These are phyloP conservation scores for Lenzites betulinus DNA, from an alignment of 768 basidiomycete genomes.

Conservation along the genomic window DNA sequence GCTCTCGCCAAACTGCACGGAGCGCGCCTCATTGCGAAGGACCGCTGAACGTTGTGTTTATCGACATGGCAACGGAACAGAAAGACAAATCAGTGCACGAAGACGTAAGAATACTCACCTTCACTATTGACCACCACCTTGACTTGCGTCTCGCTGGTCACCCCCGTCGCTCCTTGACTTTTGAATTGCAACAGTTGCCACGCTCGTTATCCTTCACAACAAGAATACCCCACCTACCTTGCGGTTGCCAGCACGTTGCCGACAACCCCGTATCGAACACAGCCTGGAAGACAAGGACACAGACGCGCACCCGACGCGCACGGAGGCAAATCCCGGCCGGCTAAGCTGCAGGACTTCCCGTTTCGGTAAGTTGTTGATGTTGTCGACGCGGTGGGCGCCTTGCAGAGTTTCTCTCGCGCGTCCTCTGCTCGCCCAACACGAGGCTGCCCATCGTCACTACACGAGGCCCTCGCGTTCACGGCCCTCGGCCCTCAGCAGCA, in stretches of 20 bases:
- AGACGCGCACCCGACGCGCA: too few species aligned
- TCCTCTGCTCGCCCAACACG: constrained; percentile 29
- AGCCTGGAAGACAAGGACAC: neutral
- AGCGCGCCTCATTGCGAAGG: neutral
- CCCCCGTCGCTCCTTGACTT: constrained; percentile 11
- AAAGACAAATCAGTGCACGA: neutral
- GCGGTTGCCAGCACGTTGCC: neutral
- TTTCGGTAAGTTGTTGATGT: constrained; percentile 28
- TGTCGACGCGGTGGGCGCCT: constrained; percentile 16
- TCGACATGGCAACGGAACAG: constrained; percentile 22
- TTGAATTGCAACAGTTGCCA: neutral
- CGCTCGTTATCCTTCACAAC: neutral
- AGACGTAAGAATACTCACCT: neutral
- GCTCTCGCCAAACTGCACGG: neutral
- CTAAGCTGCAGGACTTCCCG: constrained; percentile 15
- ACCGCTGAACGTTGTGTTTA: neutral
- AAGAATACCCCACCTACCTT: neutral
- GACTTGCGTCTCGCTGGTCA: constrained; percentile 5
- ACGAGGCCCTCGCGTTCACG: constrained; percentile 36
- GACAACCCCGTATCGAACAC: constrained; percentile 6
- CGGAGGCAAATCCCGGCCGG: constrained; percentile 20
- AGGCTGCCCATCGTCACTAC: constrained; percentile 31
- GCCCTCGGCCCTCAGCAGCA: constrained; percentile 24
- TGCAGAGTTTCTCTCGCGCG: constrained; percentile 22
- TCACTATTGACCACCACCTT: constrained; percentile 13